Evolutionary conservation across 1,284 basidiomycete species (phyloP).

Genomic region (Trichosporon sp.): DNA sequence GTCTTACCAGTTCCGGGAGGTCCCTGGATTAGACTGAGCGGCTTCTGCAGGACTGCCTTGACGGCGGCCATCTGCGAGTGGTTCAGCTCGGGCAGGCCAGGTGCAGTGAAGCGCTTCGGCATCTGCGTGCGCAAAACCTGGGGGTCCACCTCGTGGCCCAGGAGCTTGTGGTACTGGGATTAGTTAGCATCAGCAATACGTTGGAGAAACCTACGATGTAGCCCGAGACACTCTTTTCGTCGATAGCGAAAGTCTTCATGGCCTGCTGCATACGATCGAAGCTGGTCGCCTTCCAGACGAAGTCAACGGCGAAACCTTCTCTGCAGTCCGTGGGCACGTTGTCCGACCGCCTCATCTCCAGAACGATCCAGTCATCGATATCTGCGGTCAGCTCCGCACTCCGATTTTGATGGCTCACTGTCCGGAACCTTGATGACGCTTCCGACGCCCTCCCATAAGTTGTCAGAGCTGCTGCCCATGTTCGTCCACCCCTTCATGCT

Average conservation of each 20-base stretch:
- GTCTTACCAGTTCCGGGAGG: slow-evolving; percentile 99
- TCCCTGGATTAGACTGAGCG: slow-evolving; percentile 96
- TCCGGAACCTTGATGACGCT: slow-evolving; percentile 99
- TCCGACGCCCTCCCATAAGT: slow-evolving; percentile 88
- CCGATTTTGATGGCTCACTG: slow-evolving; percentile 63
- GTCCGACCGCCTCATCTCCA: slow-evolving; percentile 87
- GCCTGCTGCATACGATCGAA: slow-evolving; percentile 99
- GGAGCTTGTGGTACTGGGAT: slow-evolving; percentile 68
- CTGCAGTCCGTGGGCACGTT: slow-evolving; percentile 94
- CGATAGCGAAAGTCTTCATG: slow-evolving; percentile 99
- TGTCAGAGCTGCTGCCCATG: slow-evolving; percentile 34
- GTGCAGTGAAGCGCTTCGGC: slow-evolving; percentile 81
- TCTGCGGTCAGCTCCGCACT: slow-evolving; percentile 60
- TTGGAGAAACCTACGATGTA: slow-evolving; percentile 73
- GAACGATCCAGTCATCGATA: slow-evolving; percentile 94
- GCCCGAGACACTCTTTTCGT: slow-evolving; percentile 97
- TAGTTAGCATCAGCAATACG: slow-evolving; percentile 2
- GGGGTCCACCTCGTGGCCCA: slow-evolving; percentile 93
- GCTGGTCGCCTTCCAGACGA: slow-evolving; percentile 99
- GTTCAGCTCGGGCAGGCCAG: slow-evolving; percentile 95
- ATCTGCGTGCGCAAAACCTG: slow-evolving; percentile 82
- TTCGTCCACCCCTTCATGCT: slow-evolving; percentile 61
- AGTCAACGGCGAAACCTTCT: slow-evolving; percentile 93
- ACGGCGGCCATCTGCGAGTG: slow-evolving; percentile 99
- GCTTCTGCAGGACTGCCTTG: slow-evolving; percentile 97